Evolutionary conservation across 169 alveolate genomes (phyloP).

Genomic region (Plasmodium fragile): DNA sequence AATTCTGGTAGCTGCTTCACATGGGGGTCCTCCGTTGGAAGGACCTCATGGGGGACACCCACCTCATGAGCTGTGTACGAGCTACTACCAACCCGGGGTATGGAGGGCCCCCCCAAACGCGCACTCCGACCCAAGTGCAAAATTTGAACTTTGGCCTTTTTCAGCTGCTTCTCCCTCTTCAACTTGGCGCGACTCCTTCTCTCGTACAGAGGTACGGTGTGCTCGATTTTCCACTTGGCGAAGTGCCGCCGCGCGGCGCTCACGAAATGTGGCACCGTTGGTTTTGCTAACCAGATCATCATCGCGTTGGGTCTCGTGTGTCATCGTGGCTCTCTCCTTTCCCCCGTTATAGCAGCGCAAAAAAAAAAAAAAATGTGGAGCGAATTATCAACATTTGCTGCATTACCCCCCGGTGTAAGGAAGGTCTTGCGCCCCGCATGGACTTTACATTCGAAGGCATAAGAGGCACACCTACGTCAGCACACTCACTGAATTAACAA

Average conservation of each 20-base stretch:
- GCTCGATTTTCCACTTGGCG: not conserved
- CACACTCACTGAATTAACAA: not conserved
- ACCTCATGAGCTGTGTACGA: not conserved
- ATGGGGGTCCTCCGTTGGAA: not conserved
- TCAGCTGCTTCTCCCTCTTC: slow-evolving; percentile 27
- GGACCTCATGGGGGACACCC: not conserved
- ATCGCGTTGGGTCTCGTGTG: not conserved
- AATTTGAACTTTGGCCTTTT: slow-evolving; percentile 12
- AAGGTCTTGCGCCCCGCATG: not conserved
- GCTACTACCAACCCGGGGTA: not conserved
- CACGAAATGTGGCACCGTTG: not conserved
- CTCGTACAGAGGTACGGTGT: slow-evolving; percentile 61
- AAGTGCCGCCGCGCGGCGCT: not conserved
- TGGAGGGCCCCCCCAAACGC: not conserved
- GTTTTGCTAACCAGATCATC: not conserved
- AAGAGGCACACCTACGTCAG: not conserved
- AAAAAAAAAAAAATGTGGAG: not conserved
- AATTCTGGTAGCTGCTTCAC: not conserved
- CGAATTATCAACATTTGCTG: not conserved
- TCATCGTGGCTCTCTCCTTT: not conserved
- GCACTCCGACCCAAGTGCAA: slow-evolving; percentile 13
- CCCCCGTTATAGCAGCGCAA: not conserved
- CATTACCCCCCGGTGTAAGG: not conserved
- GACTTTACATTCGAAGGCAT: not conserved
- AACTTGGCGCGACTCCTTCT: slow-evolving; percentile 63